A percentile compares a stretch with the other conserved stretches of the same genome.
Conservation (phyloP, 2,329 filamentous ascomycete species). For the Cercospora citrullina region DNA sequence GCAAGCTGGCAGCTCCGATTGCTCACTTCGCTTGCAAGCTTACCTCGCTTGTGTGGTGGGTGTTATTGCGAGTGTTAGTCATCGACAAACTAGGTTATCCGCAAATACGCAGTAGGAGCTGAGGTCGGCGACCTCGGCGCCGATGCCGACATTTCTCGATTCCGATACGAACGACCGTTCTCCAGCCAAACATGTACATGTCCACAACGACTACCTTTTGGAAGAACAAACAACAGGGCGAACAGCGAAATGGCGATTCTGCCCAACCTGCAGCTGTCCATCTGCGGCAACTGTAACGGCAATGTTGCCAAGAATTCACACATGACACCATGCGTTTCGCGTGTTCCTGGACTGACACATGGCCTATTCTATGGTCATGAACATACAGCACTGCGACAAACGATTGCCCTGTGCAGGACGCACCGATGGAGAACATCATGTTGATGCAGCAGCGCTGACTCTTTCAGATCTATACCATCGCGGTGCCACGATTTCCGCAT, state of each 20-base stretch:
- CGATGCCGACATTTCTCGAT: neutral
- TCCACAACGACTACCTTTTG: neutral
- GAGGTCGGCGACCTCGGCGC: neutral
- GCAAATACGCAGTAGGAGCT: neutral
- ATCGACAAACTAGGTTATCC: neutral
- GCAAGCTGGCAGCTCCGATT: neutral
- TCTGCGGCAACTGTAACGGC: neutral
- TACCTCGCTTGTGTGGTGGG: neutral
- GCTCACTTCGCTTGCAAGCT: neutral
- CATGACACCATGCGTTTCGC: neutral
- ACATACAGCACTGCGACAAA: neutral
- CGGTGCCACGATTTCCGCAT: neutral
- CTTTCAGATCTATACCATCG: neutral
- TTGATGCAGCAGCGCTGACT: neutral
- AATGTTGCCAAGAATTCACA: neutral
- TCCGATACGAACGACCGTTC: neutral
- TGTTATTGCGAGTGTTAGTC: neutral
- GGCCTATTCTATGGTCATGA: neutral
- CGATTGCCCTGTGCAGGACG: neutral
- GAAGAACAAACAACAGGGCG: neutral
- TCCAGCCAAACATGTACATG: neutral
- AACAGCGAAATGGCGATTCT: neutral
- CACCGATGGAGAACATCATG: neutral
- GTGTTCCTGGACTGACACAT: neutral
- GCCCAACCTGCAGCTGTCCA: neutral